These are phyloP conservation scores for Planoprotostelium fungivorum DNA, from an alignment of 78 protist species.

Conservation along the genomic window DNA sequence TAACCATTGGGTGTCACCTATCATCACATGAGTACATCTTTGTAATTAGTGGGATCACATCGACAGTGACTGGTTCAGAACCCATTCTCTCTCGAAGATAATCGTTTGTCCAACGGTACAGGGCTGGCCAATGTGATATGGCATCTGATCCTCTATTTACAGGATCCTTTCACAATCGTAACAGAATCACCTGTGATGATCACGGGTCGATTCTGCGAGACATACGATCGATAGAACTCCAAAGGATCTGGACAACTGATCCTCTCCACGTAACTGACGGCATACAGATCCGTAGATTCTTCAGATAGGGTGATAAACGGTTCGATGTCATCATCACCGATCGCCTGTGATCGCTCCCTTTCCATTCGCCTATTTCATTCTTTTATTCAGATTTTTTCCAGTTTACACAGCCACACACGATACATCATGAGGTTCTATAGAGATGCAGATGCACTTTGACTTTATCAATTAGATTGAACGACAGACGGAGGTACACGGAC, in stretches of 20 bases:
- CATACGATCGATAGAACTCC: conserved; percentile 59
- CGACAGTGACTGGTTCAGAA: conserved; percentile 34
- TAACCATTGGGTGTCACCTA: conserved; percentile 45
- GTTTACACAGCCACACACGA: too few species aligned
- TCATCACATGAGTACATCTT: background rate
- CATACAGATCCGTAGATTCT: conserved; percentile 16
- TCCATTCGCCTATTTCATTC: too few species aligned
- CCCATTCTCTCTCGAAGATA: conserved; percentile 23
- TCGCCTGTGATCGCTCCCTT: too few species aligned
- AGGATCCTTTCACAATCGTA: background rate
- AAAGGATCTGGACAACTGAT: conserved; percentile 47
- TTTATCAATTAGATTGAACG: too few species aligned
- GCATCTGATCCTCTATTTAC: background rate
- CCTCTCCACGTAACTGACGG: conserved; percentile 28
- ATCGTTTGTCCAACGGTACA: conserved; percentile 20
- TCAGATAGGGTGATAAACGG: background rate
- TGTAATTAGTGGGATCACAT: background rate
- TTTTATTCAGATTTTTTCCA: too few species aligned
- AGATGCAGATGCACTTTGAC: too few species aligned
- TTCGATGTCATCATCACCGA: background rate
- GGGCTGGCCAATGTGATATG: conserved; percentile 33
- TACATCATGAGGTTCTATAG: too few species aligned
- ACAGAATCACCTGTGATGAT: conserved; percentile 30
- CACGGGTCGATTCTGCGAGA: conserved; percentile 51
- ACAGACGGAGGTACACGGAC: too few species aligned